Evolutionary conservation across 1,284 basidiomycete species (phyloP).

Genomic region (Cryptococcus sp.): DNA sequence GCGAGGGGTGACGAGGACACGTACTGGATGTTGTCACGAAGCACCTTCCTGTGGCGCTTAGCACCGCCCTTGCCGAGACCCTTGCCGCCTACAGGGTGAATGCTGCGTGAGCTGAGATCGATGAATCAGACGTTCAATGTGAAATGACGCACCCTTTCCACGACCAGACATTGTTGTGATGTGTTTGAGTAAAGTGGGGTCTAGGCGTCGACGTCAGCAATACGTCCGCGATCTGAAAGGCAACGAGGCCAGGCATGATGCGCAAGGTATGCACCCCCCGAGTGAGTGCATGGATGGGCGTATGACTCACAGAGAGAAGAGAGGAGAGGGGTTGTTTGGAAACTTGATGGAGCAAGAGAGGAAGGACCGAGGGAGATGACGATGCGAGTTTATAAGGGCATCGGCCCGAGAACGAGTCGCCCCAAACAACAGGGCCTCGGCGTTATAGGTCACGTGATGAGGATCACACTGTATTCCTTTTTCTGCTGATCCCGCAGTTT

Average conservation of each 20-base stretch:
- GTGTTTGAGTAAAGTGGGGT: constrained; percentile 9
- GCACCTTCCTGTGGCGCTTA: constrained; percentile 80
- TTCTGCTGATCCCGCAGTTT: too few relatives aligned
- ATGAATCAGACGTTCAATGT: too few relatives aligned
- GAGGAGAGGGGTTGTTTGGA: constrained; percentile 4
- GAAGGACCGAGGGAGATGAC: neutral
- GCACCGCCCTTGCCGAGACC: constrained; percentile 82
- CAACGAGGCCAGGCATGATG: too few relatives aligned
- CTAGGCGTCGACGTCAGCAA: too few relatives aligned
- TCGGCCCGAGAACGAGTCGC: too few relatives aligned
- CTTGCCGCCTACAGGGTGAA: constrained; percentile 54
- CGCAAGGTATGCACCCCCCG: too few relatives aligned
- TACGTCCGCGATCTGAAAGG: too few relatives aligned
- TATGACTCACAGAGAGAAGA: constrained; percentile 2
- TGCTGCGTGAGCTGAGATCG: too few relatives aligned
- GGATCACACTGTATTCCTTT: too few relatives aligned
- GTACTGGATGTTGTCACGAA: constrained; percentile 79
- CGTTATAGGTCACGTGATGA: too few relatives aligned
- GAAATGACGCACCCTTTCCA: constrained; percentile 13
- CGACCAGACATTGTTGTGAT: constrained; percentile 24
- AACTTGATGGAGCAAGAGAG: neutral
- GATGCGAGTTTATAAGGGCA: neutral
- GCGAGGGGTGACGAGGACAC: constrained; percentile 6
- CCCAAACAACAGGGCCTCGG: too few relatives aligned
- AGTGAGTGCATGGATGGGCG: constrained; percentile 5